phyloP scores from a whole-genome alignment of 495 filamentous ascomycete genomes.

The Trichoderma asperelloides region DNA sequence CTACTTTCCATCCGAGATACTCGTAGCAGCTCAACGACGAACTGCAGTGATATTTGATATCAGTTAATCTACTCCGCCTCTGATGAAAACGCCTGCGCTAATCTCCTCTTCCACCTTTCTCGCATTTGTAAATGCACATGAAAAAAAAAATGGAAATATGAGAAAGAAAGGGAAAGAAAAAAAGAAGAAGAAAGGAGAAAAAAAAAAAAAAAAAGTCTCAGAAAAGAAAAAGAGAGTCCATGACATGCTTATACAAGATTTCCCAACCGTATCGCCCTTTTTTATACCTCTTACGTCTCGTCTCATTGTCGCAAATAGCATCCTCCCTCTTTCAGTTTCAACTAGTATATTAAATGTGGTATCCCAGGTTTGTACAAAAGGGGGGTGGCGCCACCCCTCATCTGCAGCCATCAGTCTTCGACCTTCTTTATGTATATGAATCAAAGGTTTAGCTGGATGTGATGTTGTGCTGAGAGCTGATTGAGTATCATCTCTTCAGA shows the following conservation, averaged over 20 bases:
- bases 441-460: background rate
- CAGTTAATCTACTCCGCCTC: background rate
- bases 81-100: constrained; percentile 3
- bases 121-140: background rate
- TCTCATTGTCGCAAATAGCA: background rate
- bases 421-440: background rate
- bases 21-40: background rate
- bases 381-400: background rate
- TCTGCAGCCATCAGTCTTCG: background rate
- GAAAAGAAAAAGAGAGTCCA: background rate
- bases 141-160: background rate
- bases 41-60: background rate
- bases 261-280: background rate
- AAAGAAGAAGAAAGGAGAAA: background rate
- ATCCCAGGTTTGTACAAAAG: background rate
- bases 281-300: background rate
- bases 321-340: background rate
- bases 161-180: background rate
- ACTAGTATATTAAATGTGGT: background rate
- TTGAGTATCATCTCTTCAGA: background rate
- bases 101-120: background rate
- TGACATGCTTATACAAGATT: constrained; percentile 8
- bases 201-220: background rate
- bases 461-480: background rate
- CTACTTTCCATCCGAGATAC: background rate